Evolutionary conservation across 768 basidiomycete species (phyloP).

Genomic region (Tylopilus rubrobrunneus): DNA sequence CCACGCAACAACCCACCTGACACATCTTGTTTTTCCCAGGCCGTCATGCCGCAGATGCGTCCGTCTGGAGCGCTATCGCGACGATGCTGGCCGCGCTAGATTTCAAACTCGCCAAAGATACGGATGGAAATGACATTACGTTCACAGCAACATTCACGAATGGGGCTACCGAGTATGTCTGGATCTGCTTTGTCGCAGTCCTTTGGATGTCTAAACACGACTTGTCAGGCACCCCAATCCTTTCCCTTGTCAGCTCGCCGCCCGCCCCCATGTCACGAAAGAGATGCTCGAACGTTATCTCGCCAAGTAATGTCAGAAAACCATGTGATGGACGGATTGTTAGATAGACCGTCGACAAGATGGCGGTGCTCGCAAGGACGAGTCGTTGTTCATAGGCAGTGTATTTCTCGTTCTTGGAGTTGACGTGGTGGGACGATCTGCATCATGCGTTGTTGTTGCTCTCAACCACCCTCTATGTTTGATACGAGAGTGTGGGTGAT

Average conservation of each 20-base stretch:
- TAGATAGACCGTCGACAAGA: background rate
- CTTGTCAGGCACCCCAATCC: background rate
- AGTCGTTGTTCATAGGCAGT: background rate
- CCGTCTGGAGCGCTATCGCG: too few relatives aligned
- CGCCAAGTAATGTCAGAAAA: background rate
- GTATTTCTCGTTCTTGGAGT: background rate
- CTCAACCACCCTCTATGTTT: background rate
- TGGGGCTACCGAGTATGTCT: too few relatives aligned
- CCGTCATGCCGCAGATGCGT: too few relatives aligned
- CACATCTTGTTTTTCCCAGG: too few relatives aligned
- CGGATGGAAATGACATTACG: too few relatives aligned
- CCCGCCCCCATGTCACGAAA: background rate
- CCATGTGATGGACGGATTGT: background rate
- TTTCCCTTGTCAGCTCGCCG: background rate
- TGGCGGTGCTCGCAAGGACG: background rate
- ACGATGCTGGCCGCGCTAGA: too few relatives aligned
- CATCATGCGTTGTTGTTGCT: background rate
- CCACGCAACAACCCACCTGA: too few relatives aligned
- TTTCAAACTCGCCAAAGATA: too few relatives aligned
- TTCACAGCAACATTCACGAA: too few relatives aligned
- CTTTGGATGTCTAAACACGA: background rate
- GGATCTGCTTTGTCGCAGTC: background rate
- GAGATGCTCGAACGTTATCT: background rate
- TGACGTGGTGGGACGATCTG: background rate
- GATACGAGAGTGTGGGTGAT: background rate